Conservation (phyloP, 129 eudicot species). For the Glebionis coronaria region DNA sequence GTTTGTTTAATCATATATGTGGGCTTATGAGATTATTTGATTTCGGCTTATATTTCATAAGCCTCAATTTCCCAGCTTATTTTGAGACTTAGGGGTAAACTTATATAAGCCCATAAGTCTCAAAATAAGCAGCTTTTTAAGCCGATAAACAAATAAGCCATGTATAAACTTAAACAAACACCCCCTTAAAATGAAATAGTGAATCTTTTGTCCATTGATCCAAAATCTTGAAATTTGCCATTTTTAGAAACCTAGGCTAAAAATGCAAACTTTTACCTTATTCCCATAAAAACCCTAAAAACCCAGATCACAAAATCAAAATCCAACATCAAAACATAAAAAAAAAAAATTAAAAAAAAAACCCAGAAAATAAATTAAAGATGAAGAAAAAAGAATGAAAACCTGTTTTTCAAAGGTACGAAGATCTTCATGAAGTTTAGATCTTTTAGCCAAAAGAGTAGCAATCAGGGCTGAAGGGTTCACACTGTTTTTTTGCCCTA, state of each 20-base stretch:
- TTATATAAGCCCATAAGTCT: too few relatives aligned
- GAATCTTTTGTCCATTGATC: too few relatives aligned
- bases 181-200: too few relatives aligned
- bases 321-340: background rate
- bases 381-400: background rate
- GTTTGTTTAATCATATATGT: too few relatives aligned
- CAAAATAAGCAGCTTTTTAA: too few relatives aligned
- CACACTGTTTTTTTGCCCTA: slow-evolving; percentile 60
- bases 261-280: background rate
- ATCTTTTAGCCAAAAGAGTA: slow-evolving; percentile 64
- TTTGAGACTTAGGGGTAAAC: too few relatives aligned
- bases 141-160: too few relatives aligned
- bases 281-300: slow-evolving; percentile 3
- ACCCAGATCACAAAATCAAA: slow-evolving; percentile 18
- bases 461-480: slow-evolving; percentile 64
- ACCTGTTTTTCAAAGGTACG: slow-evolving; percentile 89
- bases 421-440: slow-evolving; percentile 86
- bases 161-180: too few relatives aligned
- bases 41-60: too few relatives aligned
- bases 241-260: slow-evolving; percentile 3
- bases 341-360: background rate
- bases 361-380: background rate
- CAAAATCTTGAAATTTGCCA: slow-evolving; percentile 10
- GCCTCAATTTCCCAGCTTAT: too few relatives aligned
- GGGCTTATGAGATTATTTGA: too few relatives aligned